Base-by-base conservation (phyloP, 1,284 basidiomycete species). In the Rhodotorula sp. region DNA sequence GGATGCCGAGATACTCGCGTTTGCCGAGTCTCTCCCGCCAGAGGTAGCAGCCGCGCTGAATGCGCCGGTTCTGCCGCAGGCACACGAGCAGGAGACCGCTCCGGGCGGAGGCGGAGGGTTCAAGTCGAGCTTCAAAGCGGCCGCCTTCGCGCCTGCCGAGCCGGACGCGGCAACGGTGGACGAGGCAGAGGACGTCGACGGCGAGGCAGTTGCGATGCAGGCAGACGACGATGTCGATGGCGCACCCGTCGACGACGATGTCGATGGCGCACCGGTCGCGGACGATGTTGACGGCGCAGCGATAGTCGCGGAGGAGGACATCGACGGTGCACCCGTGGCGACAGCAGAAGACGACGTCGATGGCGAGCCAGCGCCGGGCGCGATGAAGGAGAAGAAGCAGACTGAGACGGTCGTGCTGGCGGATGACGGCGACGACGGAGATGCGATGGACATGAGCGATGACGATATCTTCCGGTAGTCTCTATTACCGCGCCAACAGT, bases 181-280 rank as follows among this genome's bases (percentile, higher is more conserved):
- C 14, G 41, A 8, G 17, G 54, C 13, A 12, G 64, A 73, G 46
- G 67, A 71, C 46, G 19, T 77, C 44, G 75, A 77, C 49, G 74
- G 70, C 14, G 72, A 73, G 57, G 56, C 44, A 16, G 52, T 62
- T 17, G 66, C 67, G 50, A 41, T 66, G 58, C 62, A 12, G 62
- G 27, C 7, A 49, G 62, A 8, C 61, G 85, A 84, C 54, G 74
- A 78, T 49, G 64, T 79, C 21, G 79, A 78, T 60, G 78, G 79
- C 12, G 68, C 64, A 19, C 74, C 75, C 1, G 56, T 64, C 14
- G 44, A 23, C n/a, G 61, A 44, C 17, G 49, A 52, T n/a, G 17
- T 61, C n/a, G 60, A 61, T 50, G 60, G 60, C 14, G 34, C 34
- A 16, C n/a, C 60, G n/a, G 17, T 60, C 27, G 25, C 3, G 65